Percentiles rank a stretch among this genome's conserved stretches.
phyloP scores from a whole-genome alignment of 768 basidiomycete species.

The Boletus rex-veris region DNA sequence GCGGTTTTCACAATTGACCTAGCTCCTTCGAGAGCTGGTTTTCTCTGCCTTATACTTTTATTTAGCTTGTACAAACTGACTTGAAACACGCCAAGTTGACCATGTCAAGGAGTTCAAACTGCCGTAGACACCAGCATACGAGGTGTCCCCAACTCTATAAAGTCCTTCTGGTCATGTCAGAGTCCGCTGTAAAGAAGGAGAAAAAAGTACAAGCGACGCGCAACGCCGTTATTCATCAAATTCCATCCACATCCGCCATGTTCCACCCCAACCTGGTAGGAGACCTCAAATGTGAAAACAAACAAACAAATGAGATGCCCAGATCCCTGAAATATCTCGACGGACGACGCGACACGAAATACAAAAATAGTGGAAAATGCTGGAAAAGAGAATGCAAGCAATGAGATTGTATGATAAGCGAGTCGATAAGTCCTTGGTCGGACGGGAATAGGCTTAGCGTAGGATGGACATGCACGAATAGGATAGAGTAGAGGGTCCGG shows the following conservation, averaged over 20 bases:
- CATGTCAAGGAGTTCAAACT: too few relatives aligned
- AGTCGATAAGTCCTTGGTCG: constrained; percentile 22
- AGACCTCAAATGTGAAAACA: constrained; percentile 3
- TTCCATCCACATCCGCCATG: not conserved
- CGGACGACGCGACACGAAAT: constrained; percentile 7
- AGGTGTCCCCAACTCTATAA: not conserved
- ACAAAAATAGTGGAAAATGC: constrained; percentile 18
- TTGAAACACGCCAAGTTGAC: too few relatives aligned
- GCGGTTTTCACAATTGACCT: too few relatives aligned
- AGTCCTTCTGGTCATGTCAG: constrained; percentile 12
- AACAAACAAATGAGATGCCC: constrained; percentile 3
- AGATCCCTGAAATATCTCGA: constrained; percentile 4
- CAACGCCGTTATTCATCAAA: constrained; percentile 12
- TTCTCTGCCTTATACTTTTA: too few relatives aligned
- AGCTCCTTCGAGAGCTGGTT: too few relatives aligned
- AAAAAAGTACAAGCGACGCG: constrained; percentile 19
- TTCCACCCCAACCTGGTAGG: not conserved
- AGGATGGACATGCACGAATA: constrained; percentile 23
- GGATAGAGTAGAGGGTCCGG: constrained; percentile 23
- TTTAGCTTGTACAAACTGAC: too few relatives aligned
- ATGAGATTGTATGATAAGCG: constrained; percentile 31
- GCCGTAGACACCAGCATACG: too few relatives aligned
- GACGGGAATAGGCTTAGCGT: constrained; percentile 19
- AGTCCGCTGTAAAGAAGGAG: constrained; percentile 15
- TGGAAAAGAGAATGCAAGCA: constrained; percentile 25